Percentiles rank a stretch among this genome's conserved stretches.
Evolutionary conservation across 164 flowering plant species (phyloP).

Genomic region (Akebia trifoliata): DNA sequence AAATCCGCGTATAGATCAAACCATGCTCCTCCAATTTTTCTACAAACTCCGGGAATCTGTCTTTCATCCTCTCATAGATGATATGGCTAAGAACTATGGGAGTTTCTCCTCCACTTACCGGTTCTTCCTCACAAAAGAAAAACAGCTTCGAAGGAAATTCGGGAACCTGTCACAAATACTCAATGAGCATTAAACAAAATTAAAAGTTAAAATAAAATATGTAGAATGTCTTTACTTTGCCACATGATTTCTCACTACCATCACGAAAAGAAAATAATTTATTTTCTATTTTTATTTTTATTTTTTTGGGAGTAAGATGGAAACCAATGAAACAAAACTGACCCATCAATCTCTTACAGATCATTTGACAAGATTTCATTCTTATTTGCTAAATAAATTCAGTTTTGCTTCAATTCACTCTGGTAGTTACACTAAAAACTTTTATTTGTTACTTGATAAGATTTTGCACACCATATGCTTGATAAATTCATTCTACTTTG

Average conservation of each 20-base stretch:
- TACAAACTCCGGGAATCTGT: conserved; percentile 73
- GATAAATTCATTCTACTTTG: no score
- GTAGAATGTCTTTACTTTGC: background rate
- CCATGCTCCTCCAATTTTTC: conserved; percentile 65
- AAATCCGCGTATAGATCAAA: conserved; percentile 54
- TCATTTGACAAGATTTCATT: background rate
- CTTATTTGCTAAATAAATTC: background rate
- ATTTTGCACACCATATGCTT: no score
- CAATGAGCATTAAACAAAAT: background rate
- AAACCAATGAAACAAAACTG: no score
- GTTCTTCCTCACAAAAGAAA: conserved; percentile 90
- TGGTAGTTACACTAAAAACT: background rate
- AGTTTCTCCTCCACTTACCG: conserved; percentile 80
- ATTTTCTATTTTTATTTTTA: no score
- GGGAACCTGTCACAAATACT: conserved; percentile 49
- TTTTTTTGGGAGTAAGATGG: no score
- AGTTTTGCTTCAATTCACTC: background rate
- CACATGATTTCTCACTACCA: background rate
- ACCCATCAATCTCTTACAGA: background rate
- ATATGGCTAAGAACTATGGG: conserved; percentile 88
- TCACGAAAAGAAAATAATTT: no score
- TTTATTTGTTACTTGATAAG: no score
- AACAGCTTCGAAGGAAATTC: conserved; percentile 81
- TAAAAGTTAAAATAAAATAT: background rate
- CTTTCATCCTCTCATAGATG: conserved; percentile 78